Conservation (phyloP, 129 eudicot species). For the Mikania micrantha region DNA sequence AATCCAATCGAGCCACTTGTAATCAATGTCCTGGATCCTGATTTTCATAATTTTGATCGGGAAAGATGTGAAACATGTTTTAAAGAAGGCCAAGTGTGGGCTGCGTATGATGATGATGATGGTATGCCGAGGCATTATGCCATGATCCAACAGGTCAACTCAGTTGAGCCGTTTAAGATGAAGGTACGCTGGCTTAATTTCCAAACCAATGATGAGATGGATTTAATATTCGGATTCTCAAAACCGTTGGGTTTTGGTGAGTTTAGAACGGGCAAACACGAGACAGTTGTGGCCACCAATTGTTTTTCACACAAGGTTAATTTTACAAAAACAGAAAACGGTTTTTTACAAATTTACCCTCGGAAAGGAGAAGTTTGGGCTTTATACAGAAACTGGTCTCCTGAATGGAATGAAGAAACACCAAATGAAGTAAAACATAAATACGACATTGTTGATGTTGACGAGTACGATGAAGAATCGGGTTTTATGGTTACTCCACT, state of each 20-base stretch:
- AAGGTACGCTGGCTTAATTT: conserved; percentile 67
- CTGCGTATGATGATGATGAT: conserved; percentile 69
- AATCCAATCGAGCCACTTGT: conserved; percentile 18
- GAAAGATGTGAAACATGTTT: conserved; percentile 47
- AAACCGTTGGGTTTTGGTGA: conserved; percentile 78
- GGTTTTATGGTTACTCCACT: conserved; percentile 52
- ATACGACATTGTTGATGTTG: conserved; percentile 65
- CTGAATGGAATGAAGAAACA: conserved; percentile 57
- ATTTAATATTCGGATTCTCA: conserved; percentile 33
- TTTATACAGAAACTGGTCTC: conserved; percentile 69
- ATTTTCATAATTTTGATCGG: conserved; percentile 61
- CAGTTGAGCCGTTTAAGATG: conserved; percentile 58
- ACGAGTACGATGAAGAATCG: conserved; percentile 57
- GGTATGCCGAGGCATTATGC: conserved; percentile 94
- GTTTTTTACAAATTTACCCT: conserved; percentile 53
- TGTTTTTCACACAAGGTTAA: conserved; percentile 68
- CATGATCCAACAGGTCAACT: conserved; percentile 46
- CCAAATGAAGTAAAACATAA: conserved; percentile 40
- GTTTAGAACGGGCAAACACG: conserved; percentile 49
- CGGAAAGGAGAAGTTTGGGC: conserved; percentile 78
- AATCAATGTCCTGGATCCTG: conserved; percentile 52
- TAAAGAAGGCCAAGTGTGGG: conserved; percentile 70
- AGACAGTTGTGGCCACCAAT: conserved; percentile 22
- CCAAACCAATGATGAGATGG: conserved; percentile 23
- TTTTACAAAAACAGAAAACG: conserved; percentile 39